A percentile compares a stretch with the other conserved stretches of the same genome.
Conservation (phyloP, 345 rosid genomes). For the Mangifera indica region DNA sequence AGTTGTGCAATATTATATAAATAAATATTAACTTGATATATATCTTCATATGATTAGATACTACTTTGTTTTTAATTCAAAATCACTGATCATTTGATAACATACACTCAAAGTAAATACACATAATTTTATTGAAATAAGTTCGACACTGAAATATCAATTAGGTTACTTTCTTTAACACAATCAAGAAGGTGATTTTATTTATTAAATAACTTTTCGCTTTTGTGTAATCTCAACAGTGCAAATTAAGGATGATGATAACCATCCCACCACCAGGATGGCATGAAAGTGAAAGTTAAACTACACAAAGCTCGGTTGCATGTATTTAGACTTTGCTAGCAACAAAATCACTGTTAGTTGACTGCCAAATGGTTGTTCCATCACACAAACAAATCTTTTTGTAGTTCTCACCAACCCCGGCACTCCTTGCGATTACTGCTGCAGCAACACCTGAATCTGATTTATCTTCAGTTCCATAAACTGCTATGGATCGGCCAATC, state of each 20-base stretch:
- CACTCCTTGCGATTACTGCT: constrained; percentile 93
- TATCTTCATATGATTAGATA: too few species aligned
- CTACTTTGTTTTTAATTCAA: too few species aligned
- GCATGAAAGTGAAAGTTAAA: background rate
- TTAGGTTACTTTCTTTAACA: background rate
- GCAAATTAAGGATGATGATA: background rate
- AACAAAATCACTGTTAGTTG: constrained; percentile 64
- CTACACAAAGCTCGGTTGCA: background rate
- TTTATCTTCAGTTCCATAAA: constrained; percentile 68
- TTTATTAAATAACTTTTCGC: background rate
- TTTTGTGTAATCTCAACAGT: background rate
- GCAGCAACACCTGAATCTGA: constrained; percentile 62
- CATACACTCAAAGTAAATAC: too few species aligned
- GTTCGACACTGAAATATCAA: too few species aligned
- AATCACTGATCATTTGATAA: too few species aligned
- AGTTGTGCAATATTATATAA: too few species aligned
- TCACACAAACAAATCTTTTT: constrained; percentile 86
- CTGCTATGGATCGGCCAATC: constrained; percentile 70
- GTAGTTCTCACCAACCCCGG: constrained; percentile 96
- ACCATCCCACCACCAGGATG: background rate
- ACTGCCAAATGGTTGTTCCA: constrained; percentile 94
- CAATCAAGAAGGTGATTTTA: background rate
- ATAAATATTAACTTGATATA: too few species aligned
- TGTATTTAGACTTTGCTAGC: constrained; percentile 46
- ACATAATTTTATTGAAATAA: too few species aligned